Conservation (phyloP, 2,329 filamentous ascomycete species). For the Aureobasidium sp. region DNA sequence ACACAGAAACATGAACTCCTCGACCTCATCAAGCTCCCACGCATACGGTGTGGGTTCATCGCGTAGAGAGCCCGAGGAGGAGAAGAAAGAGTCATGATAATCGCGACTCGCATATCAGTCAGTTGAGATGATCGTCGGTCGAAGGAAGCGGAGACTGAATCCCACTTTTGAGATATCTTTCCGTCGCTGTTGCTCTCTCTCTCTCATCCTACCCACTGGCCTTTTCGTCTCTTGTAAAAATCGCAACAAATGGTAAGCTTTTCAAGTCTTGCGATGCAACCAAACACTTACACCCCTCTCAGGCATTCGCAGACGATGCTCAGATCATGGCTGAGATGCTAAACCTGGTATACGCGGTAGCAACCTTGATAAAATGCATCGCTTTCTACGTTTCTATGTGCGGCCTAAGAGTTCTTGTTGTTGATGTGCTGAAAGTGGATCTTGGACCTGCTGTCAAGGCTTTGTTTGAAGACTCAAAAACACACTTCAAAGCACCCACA, state of each 20-base stretch:
- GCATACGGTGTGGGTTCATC: not conserved
- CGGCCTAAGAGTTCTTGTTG: not conserved
- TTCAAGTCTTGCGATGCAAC: no score
- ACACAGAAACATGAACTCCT: no score
- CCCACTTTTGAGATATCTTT: not conserved
- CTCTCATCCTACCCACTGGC: not conserved
- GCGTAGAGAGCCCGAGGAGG: not conserved
- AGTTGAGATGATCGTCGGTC: not conserved
- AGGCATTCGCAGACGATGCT: not conserved
- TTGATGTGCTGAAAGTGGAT: not conserved
- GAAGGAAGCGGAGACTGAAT: not conserved
- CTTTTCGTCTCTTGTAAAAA: no score
- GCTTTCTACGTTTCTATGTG: not conserved
- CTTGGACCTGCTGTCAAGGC: not conserved
- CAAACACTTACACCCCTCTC: not conserved
- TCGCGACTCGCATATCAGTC: not conserved
- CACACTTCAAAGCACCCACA: not conserved
- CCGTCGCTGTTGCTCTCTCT: not conserved
- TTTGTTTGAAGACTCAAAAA: not conserved
- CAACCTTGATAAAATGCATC: not conserved
- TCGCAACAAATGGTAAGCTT: not conserved
- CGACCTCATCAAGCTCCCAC: not conserved
- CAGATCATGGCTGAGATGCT: not conserved
- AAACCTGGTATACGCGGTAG: not conserved
- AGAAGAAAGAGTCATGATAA: not conserved